phyloP scores from a whole-genome alignment of 2,329 filamentous ascomycete genomes.

The Fusarium sp. region DNA sequence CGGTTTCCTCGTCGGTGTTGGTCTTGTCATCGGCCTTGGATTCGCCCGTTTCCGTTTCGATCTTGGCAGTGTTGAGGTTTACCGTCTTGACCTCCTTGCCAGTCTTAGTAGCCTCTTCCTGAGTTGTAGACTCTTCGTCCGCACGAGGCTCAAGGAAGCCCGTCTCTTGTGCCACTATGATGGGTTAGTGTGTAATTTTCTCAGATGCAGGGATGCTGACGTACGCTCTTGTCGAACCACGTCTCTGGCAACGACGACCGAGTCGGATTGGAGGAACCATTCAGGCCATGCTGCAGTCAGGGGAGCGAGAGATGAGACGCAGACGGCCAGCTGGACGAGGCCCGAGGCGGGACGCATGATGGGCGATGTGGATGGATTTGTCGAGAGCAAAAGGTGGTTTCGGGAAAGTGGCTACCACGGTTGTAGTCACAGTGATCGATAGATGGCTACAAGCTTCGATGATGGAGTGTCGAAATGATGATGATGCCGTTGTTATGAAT shows the following conservation, averaged over 20 bases:
- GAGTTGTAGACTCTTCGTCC: constrained; percentile 10
- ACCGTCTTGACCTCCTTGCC: constrained; percentile 42
- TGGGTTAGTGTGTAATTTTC: constrained; percentile 12
- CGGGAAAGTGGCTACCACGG: neutral
- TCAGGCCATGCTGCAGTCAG: constrained; percentile 63
- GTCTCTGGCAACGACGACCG: constrained; percentile 53
- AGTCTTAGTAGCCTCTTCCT: constrained; percentile 34
- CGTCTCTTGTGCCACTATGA: constrained; percentile 30
- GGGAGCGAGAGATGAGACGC: constrained; percentile 60
- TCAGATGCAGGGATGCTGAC: neutral
- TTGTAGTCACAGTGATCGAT: neutral
- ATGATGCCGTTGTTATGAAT: constrained; percentile 2
- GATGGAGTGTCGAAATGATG: constrained; percentile 12
- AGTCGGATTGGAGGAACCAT: constrained; percentile 62
- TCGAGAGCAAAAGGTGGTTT: constrained; percentile 5
- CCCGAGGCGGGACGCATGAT: constrained; percentile 60
- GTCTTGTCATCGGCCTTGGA: neutral
- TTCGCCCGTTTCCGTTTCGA: constrained; percentile 17
- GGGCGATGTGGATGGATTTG: constrained; percentile 8
- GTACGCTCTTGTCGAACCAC: constrained; percentile 24
- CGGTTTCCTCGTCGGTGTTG: neutral
- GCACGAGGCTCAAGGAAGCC: constrained; percentile 20
- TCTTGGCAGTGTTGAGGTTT: constrained; percentile 53
- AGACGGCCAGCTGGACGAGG: constrained; percentile 57
- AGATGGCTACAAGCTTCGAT: neutral